These are phyloP conservation scores for Schwanniomyces pseudopolymorphus DNA, from an alignment of 805 yeast species.

Conservation along the genomic window DNA sequence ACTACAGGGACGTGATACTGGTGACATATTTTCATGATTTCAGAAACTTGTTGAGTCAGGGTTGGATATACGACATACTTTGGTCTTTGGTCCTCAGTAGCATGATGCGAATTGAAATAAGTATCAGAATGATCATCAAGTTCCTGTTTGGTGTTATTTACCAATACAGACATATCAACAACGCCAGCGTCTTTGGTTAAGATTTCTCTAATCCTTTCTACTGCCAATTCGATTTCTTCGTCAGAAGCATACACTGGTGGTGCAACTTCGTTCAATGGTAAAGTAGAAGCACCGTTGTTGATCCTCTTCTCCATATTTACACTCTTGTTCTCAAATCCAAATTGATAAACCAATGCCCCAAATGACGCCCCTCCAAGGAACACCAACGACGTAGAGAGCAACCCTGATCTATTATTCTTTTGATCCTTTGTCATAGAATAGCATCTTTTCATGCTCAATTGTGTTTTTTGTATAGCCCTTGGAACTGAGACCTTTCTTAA, in stretches of 20 bases:
- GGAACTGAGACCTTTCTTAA: neutral
- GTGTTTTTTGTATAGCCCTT: neutral
- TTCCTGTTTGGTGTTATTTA: conserved; percentile 43
- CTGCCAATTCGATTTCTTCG: conserved; percentile 46
- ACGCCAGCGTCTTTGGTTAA: neutral
- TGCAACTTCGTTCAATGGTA: conserved; percentile 3
- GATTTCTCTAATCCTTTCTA: conserved; percentile 47
- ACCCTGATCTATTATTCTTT: neutral
- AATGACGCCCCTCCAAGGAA: neutral
- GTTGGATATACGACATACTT: conserved; percentile 58
- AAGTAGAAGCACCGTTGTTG: neutral
- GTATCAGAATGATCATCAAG: conserved; percentile 39
- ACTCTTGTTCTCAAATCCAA: neutral
- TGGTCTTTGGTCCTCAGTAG: conserved; percentile 25
- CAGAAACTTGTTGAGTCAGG: conserved; percentile 65
- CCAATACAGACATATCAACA: conserved; percentile 50
- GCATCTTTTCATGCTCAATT: neutral
- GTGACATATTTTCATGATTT: conserved; percentile 61
- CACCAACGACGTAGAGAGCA: neutral
- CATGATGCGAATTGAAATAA: conserved; percentile 35
- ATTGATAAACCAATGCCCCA: neutral
- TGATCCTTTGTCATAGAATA: neutral
- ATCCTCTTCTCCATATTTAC: neutral
- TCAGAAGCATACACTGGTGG: conserved; percentile 47
- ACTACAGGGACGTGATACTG: conserved; percentile 64